Evolutionary conservation across 768 basidiomycete genomes (phyloP).

Genomic region (Suillus cothurnatus): DNA sequence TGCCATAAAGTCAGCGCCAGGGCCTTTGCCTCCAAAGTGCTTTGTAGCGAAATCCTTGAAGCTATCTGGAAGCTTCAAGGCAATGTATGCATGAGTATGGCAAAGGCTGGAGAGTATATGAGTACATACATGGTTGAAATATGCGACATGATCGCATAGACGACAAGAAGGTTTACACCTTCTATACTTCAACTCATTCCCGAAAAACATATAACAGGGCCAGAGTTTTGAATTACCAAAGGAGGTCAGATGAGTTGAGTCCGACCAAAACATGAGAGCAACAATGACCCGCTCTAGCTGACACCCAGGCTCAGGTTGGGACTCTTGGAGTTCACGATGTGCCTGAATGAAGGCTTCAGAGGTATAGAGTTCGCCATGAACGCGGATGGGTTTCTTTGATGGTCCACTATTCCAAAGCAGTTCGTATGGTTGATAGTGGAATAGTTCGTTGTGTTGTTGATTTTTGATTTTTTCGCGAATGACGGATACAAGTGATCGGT

Average conservation of each 20-base stretch:
- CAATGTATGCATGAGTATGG: neutral
- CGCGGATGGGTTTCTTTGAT: neutral
- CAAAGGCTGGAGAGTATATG: neutral
- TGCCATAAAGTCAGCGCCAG: neutral
- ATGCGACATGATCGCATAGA: slow-evolving; percentile 15
- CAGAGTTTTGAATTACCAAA: slow-evolving; percentile 33
- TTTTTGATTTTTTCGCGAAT: slow-evolving; percentile 18
- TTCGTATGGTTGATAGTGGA: slow-evolving; percentile 27
- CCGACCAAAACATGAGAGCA: slow-evolving; percentile 34
- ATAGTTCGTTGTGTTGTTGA: slow-evolving; percentile 7
- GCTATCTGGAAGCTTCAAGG: slow-evolving; percentile 14
- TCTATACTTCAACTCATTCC: slow-evolving; percentile 23
- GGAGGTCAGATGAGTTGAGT: slow-evolving; percentile 32
- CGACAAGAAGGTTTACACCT: slow-evolving; percentile 18
- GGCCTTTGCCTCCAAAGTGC: slow-evolving; percentile 3
- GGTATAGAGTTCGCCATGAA: slow-evolving; percentile 24
- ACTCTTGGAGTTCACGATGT: slow-evolving; percentile 19
- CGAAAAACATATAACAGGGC: slow-evolving; percentile 27
- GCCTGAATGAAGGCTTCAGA: slow-evolving; percentile 20
- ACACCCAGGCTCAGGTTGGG: slow-evolving; percentile 18
- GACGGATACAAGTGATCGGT: slow-evolving; percentile 15
- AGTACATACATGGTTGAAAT: slow-evolving; percentile 12
- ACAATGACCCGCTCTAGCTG: slow-evolving; percentile 16
- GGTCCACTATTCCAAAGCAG: slow-evolving; percentile 12
- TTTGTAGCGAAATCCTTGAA: slow-evolving; percentile 16